Base-by-base conservation (phyloP, 257 asterid genomes). In the Osmanthus fragrans region DNA sequence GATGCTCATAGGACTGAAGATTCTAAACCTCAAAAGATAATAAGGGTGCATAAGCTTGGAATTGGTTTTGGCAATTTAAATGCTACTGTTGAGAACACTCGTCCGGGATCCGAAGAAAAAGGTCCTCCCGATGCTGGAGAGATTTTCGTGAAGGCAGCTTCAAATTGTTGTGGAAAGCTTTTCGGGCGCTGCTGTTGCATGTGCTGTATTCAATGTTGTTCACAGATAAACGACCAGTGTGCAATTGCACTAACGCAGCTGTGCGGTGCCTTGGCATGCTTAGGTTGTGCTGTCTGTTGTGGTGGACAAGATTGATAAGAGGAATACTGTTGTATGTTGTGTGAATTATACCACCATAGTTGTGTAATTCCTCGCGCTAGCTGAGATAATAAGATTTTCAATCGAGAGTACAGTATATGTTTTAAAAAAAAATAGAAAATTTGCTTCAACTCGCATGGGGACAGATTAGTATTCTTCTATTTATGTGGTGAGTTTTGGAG, bases 261-360 rank as follows among this genome's bases (percentile, higher is more conserved):
- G 58, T 89, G 84, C 36, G 87, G 92, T 18, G 88, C 91, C 40
- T 51, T 91, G 80, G 97, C 97, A 2, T 93, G 97, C 71, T 75
- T 95, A 73, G 93, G 97, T 47, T 95, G 99, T 81, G 87, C 63
- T 74, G 40, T 73, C 76, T 92, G 96, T 74, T 90, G 96, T 66
- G 80, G 69, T 19, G 97, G 87, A 70, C 60, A 72, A 0, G 88
- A 91, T 3, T 40, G 85, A 70, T 86, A 81, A 80, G 63, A 71
- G 56, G 29, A 64, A 33, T 33, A n/a, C 33, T 27, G 65, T 56
- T n/a, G 65, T n/a, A 56, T 56, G 66, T 21, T 21, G 30, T 56
- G 66, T 56, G 66, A 56, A 56, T 56, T n/a, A 56, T 21, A 56
- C 23, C 11, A 56, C 11, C 30, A 56, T 56, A 7, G 27, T 56